These are phyloP conservation scores for Rhytidiadelphus loreus DNA, from an alignment of 225 moss, liverwort and hornwort genomes.

Conservation along the genomic window DNA sequence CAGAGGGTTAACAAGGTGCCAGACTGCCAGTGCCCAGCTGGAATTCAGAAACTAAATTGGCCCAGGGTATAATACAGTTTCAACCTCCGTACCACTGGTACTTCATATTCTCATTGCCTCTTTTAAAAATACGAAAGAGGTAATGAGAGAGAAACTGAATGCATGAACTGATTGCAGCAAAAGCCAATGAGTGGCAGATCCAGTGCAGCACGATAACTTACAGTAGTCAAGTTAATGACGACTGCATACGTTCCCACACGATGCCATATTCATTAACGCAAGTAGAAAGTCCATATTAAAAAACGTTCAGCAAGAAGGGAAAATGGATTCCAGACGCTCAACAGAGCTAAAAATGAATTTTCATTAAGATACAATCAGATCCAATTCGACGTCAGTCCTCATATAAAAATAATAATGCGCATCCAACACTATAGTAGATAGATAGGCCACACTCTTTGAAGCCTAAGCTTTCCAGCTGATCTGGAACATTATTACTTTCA, in stretches of 20 bases:
- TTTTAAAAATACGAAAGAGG: background rate
- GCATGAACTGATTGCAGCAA: background rate
- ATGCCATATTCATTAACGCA: background rate
- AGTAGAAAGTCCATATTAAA: background rate
- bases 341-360: background rate
- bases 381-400: background rate
- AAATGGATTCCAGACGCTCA: background rate
- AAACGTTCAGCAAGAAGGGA: background rate
- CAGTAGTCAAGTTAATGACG: too few species aligned
- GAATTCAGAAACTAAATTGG: background rate
- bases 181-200: background rate
- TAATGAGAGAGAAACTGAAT: background rate
- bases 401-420: constrained; percentile 5
- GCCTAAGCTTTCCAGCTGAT: background rate
- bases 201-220: background rate
- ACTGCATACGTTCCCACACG: background rate
- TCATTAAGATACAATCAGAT: constrained; percentile 16
- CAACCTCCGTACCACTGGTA: background rate
- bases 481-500: background rate
- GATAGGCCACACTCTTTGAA: background rate
- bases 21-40: too few species aligned
- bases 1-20: too few species aligned
- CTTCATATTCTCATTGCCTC: too few species aligned
- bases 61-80: background rate
- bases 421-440: background rate